Percentiles rank a stretch among this genome's conserved stretches.
These are phyloP conservation scores for Creolimax fragrantissima DNA, from an alignment of 78 protist species.

Conservation along the genomic window DNA sequence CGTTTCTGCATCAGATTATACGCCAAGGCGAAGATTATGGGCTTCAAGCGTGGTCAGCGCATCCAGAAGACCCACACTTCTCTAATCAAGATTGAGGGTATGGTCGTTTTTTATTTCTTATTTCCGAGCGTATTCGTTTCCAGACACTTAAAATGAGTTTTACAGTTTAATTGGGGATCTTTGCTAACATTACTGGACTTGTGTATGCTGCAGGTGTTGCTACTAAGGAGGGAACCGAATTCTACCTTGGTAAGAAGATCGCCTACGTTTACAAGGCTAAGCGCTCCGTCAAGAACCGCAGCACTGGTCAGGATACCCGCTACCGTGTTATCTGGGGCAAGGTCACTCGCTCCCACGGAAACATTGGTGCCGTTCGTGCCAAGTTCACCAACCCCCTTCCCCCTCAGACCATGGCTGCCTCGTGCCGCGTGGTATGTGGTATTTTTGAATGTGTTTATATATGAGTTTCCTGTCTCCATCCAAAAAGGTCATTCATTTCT, in stretches of 20 bases:
- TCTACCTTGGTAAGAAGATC: slow-evolving; percentile 85
- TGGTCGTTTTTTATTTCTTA: not conserved
- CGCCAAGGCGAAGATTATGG: slow-evolving; percentile 53
- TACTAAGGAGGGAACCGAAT: slow-evolving; percentile 55
- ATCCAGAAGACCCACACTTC: slow-evolving; percentile 72
- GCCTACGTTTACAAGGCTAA: slow-evolving; percentile 69
- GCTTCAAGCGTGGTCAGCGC: slow-evolving; percentile 57
- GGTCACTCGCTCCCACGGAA: slow-evolving; percentile 89
- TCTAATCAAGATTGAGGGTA: slow-evolving; percentile 74
- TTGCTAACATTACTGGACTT: too few species aligned
- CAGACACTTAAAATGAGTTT: too few species aligned
- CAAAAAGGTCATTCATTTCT: too few species aligned
- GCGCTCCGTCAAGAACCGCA: slow-evolving; percentile 29
- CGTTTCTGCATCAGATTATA: slow-evolving; percentile 32
- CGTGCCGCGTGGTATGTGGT: slow-evolving; percentile 67
- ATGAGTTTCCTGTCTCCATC: too few species aligned
- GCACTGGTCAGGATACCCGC: not conserved
- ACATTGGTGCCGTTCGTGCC: slow-evolving; percentile 87
- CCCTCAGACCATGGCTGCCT: slow-evolving; percentile 77
- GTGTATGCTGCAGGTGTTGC: slow-evolving; percentile 35
- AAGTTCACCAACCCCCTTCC: slow-evolving; percentile 85
- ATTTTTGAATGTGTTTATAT: not conserved
- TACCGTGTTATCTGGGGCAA: slow-evolving; percentile 87
- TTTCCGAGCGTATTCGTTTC: too few species aligned
- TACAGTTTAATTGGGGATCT: too few species aligned